Evolutionary conservation across 2,329 filamentous ascomycete genomes (phyloP), one percentile per base, ranked within the genome.

Genomic region (Nothophoma quercina): DNA sequence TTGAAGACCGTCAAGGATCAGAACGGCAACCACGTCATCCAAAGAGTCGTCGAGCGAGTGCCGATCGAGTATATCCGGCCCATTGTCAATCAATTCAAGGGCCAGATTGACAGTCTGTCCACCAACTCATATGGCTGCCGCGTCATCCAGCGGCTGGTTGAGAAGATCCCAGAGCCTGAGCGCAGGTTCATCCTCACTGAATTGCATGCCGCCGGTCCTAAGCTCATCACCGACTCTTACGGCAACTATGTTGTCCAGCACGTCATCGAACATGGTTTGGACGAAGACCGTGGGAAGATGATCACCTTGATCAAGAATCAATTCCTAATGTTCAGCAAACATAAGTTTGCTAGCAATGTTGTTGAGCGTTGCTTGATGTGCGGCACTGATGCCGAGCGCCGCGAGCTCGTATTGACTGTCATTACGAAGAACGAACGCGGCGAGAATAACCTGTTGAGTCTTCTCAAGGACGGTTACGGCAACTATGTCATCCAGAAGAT

Each of bases 161-260:
- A 98, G 73, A 81, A 90, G 67, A 92, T 91, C 45, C 86, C 88
- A 13, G 84, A 88, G 32, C 79, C 82, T 1, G 89, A 95, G 65
- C 89, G 87, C 73, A 79, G 81, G 39, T 83, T 82, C 25, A 88
- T 98, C 43, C 83, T 97, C 68, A 78, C 81, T 1, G 93, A 98
- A 76, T 81, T 99, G 18, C 89, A 95, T 68, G 80, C 81, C 8
- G 88, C 87, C 60, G 86, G 90, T 8, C 74, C 84, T 25, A 84
- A 82, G 49, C 84, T 98, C 51, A 90, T 97, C 59, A 85, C 86
- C 1, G 91, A 98, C 67, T 88, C 93, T 60, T 99, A 89, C 68
- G 95, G 95, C 54, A 99, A 99, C 76, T 99, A 99, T 70, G 95
- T 99, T 15, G 89, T 90, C 3, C 95, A 98, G 72, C 91, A 98